Base-by-base conservation (phyloP, 805 yeast genomes). In the Lipomyces starkeyi region DNA sequence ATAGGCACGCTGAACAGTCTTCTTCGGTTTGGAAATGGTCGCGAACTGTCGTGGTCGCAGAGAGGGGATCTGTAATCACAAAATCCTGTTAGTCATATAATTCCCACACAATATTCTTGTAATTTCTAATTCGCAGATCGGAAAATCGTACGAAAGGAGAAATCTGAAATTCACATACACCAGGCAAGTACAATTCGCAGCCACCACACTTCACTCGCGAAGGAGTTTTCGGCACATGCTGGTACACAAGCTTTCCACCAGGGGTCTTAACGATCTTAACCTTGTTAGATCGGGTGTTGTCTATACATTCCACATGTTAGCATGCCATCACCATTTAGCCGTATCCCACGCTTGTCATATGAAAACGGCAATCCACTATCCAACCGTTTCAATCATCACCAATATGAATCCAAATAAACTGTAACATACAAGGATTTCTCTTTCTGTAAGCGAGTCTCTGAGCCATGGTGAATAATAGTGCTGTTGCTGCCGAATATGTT, bases 201-300 rank as follows among this genome's bases (percentile, higher is more conserved):
- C 86, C 89, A 80, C 89, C 90, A 79, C 90, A 87, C 84, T 87
- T 87, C 49, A 59, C 65, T 57, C 71, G 63, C 61, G 73, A 78
- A 80, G 83, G 68, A 91, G 81, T 81, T 89, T 93, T 93, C 90
- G 91, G 91, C 81, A 92, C 87, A 87, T 95, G 99, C 85, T 93
- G 97, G 82, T 97, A 97, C 83, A 93, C 89, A 85, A 95, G 89
- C 85, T 90, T 90, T 83, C 98, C 98, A 89, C 99, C 99, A 85
- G 99, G 99, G 86, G 99, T 95, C 91, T 94, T 95, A 80, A 94
- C 97, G 85, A 94, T 97, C 93, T 91, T 94, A 88, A 95, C 94
- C 88, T 91, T 91, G 97, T 95, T 95, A 79, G 99, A 95, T 85
- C 89, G 90, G 90, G 99, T 93, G 97, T 95, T 95, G 97, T 93